Evolutionary conservation across 805 yeast species (phyloP).

Genomic region (Barnettozyma wickerhamii): DNA sequence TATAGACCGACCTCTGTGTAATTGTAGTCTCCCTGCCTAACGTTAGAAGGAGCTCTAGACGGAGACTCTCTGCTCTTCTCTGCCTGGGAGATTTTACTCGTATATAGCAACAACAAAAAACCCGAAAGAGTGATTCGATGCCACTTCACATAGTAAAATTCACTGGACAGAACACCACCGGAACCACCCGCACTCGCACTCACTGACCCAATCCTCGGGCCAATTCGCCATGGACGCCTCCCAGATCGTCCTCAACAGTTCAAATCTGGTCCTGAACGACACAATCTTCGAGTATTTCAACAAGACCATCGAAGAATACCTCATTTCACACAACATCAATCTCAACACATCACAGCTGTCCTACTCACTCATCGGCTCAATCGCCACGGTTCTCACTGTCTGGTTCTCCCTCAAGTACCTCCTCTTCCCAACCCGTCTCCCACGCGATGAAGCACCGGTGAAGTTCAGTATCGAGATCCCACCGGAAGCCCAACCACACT

Average conservation of each 20-base stretch:
- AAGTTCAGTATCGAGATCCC: conserved; percentile 59
- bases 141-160: neutral
- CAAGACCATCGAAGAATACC: conserved; percentile 19
- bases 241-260: conserved; percentile 19
- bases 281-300: conserved; percentile 20
- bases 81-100: neutral
- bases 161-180: too few relatives aligned
- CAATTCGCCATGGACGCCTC: conserved; percentile 4
- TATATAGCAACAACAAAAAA: neutral
- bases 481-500: conserved; percentile 77
- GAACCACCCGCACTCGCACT: neutral
- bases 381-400: conserved; percentile 8
- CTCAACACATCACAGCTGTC: conserved; percentile 15
- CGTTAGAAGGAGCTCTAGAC: neutral
- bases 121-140: neutral
- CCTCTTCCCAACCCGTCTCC: conserved; percentile 2
- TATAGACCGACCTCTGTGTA: too few relatives aligned
- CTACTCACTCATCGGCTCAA: conserved; percentile 16
- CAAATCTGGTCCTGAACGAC: conserved; percentile 21
- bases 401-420: conserved; percentile 15
- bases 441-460: conserved; percentile 24
- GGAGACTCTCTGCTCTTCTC: neutral
- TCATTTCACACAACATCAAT: conserved; percentile 9
- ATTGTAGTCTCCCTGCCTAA: too few relatives aligned
- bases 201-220: neutral